Base-by-base conservation (phyloP, 1,284 basidiomycete species). In the Taiwanofungus camphoratus region DNA sequence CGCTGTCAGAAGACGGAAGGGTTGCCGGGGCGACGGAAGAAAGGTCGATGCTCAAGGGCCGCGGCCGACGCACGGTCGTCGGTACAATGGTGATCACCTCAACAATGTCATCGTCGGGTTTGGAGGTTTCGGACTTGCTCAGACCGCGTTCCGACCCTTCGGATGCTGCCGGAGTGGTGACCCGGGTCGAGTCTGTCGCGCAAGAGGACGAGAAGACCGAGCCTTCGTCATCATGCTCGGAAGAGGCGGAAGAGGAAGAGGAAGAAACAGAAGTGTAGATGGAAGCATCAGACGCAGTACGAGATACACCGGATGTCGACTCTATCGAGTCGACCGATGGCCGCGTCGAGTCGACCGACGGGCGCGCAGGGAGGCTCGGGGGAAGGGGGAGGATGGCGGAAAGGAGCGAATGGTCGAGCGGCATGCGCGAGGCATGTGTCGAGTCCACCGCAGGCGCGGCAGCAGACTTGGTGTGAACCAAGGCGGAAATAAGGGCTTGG, bases 221-320 rank as follows among this genome's bases (percentile, higher is more conserved):
- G 9, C 41, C 35, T 29, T 41, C 15, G 36, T 39, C 46, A 43
- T 56, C 45, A 42, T 51, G 45, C 35, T 67, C 60, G 15, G 61
- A 63, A 23, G 64, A n/a, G n/a, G n/a, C 65, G 29, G 66, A 68
- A 3, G 68, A 69, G 18, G 67, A 51, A 2, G 54, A 53, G 9
- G 68, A 67, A 8, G 68, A 68, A 4, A 67, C 61, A 9, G 58
- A 52, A 4, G 66, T 65, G 42, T 61, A 51, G 52, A 68, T 50
- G 44, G 64, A 61, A 9, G 57, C 50, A 27, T 51, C 55, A 8
- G 57, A 56, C n/a, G 55, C 52, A 4, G 55, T 54, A 29, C 52
- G 53, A 1, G 56, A 53, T 23, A 53, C 51, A n/a, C 7, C 7
- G 4, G 37, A 11, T 8, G 27, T 36, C 5, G 42, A 44, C 15